phyloP scores from a whole-genome alignment of 192 early-diverging fungal genomes.

The Rhizophlyctis rosea region DNA sequence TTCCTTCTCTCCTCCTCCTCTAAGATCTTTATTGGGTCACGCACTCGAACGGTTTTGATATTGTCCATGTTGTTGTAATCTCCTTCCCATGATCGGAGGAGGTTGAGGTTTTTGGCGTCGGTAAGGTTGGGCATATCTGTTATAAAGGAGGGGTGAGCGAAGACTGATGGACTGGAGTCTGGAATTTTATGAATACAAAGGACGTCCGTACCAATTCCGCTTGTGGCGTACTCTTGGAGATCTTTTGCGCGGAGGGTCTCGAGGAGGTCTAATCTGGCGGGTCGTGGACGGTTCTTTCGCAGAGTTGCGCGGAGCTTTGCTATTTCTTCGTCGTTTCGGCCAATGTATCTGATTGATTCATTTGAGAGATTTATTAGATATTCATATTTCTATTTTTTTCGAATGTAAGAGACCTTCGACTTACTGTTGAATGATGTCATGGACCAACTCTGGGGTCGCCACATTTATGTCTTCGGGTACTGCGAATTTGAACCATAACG shows the following conservation, averaged over 20 bases:
- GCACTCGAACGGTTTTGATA: slow-evolving; percentile 35
- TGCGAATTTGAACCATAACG: slow-evolving; percentile 66
- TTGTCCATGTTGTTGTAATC: slow-evolving; percentile 44
- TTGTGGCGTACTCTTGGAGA: slow-evolving; percentile 37
- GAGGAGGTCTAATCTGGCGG: slow-evolving; percentile 33
- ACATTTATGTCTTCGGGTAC: slow-evolving; percentile 40
- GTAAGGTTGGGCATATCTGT: slow-evolving; percentile 44
- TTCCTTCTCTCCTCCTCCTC: too few species aligned
- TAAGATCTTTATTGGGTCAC: too few species aligned
- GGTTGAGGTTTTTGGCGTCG: slow-evolving; percentile 31
- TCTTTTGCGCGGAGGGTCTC: slow-evolving; percentile 38
- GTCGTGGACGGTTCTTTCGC: slow-evolving; percentile 38
- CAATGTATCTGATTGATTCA: too few species aligned
- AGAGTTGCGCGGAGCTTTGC: slow-evolving; percentile 39
- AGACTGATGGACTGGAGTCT: too few species aligned
- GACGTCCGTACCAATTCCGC: slow-evolving; percentile 43
- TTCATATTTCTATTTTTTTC: slow-evolving; percentile 1
- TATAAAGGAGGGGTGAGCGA: too few species aligned
- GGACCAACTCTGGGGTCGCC: slow-evolving; percentile 39
- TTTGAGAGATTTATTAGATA: slow-evolving; percentile 29
- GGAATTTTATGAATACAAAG: too few species aligned
- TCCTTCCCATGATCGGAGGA: slow-evolving; percentile 39
- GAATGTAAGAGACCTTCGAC: slow-evolving; percentile 21
- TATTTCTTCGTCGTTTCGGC: slow-evolving; percentile 58
- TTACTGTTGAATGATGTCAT: slow-evolving; percentile 46